These are phyloP conservation scores for Amylostereum areolatum DNA, from an alignment of 1,284 basidiomycete genomes.

Conservation along the genomic window DNA sequence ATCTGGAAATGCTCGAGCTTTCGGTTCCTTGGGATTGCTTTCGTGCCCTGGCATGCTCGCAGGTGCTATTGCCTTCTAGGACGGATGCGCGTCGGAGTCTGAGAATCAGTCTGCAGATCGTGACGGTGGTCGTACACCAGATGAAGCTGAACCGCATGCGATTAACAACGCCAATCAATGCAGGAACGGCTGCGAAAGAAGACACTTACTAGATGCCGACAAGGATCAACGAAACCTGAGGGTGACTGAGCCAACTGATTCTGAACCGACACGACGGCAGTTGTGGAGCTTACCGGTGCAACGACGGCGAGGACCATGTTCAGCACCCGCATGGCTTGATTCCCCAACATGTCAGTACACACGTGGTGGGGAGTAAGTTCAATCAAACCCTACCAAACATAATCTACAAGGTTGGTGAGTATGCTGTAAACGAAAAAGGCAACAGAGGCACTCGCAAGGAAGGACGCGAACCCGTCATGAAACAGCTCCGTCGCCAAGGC, in stretches of 20 bases:
- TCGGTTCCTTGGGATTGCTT: too few relatives aligned
- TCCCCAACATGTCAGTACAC: too few relatives aligned
- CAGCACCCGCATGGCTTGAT: conserved; percentile 17
- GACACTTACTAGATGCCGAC: conserved; percentile 23
- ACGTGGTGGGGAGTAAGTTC: too few relatives aligned
- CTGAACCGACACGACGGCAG: not conserved
- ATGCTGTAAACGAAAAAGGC: too few relatives aligned
- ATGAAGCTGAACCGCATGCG: conserved; percentile 25
- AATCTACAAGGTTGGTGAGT: too few relatives aligned
- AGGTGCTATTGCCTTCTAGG: too few relatives aligned
- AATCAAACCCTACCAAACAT: too few relatives aligned
- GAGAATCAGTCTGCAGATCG: conserved; percentile 30
- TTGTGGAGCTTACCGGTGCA: conserved; percentile 21
- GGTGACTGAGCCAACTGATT: not conserved
- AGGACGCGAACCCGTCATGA: conserved; percentile 28
- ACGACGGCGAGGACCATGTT: conserved; percentile 22
- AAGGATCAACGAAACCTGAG: conserved; percentile 20
- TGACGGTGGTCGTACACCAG: conserved; percentile 32
- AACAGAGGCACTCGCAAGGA: conserved; percentile 16
- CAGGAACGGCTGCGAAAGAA: not conserved
- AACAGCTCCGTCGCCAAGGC: conserved; percentile 23
- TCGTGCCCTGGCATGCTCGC: too few relatives aligned
- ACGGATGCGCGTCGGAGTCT: conserved; percentile 20
- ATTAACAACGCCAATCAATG: not conserved
- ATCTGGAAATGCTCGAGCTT: too few relatives aligned